Conservation (phyloP, 192 early-diverging fungal genomes). For the Coemansia sp. region DNA sequence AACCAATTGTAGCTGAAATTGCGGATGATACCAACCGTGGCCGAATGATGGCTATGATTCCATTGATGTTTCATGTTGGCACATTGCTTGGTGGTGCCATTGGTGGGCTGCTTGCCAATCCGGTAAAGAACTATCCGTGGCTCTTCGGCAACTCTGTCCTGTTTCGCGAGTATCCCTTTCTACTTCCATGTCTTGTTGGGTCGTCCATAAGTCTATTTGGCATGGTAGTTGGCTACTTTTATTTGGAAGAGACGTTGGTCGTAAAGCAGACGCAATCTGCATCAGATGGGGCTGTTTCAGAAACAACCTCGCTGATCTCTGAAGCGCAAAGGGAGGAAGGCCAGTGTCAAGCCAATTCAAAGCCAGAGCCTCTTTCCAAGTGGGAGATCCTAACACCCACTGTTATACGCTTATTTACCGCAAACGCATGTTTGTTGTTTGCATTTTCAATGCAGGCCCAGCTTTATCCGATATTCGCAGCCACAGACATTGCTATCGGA, state of each 20-base stretch:
- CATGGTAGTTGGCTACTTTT: conserved; percentile 57
- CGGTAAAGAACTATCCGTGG: conserved; percentile 64
- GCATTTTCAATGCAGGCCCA: conserved; percentile 28
- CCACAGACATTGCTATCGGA: conserved; percentile 35
- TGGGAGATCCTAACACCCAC: conserved; percentile 18
- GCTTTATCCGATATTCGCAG: conserved; percentile 45
- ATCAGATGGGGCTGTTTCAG: not conserved
- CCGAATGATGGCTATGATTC: not conserved
- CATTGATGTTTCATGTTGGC: not conserved
- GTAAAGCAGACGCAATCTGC: not conserved
- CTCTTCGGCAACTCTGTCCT: conserved; percentile 61
- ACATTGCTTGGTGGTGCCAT: not conserved
- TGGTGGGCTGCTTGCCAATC: not conserved
- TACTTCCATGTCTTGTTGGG: conserved; percentile 78
- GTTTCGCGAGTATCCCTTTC: conserved; percentile 71
- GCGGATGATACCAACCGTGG: not conserved
- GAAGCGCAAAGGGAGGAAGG: not conserved
- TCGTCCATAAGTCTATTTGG: conserved; percentile 43
- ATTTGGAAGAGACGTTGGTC: conserved; percentile 63
- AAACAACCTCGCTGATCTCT: conserved; percentile 14
- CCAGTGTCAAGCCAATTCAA: not conserved
- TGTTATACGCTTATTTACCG: conserved; percentile 12
- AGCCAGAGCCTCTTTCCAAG: conserved; percentile 4
- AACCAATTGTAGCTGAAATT: not conserved
- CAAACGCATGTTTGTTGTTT: conserved; percentile 22